Percentiles rank a stretch among this genome's conserved stretches.
phyloP scores from a whole-genome alignment of 305 asterid species.

The Fraxinus angustifolia region DNA sequence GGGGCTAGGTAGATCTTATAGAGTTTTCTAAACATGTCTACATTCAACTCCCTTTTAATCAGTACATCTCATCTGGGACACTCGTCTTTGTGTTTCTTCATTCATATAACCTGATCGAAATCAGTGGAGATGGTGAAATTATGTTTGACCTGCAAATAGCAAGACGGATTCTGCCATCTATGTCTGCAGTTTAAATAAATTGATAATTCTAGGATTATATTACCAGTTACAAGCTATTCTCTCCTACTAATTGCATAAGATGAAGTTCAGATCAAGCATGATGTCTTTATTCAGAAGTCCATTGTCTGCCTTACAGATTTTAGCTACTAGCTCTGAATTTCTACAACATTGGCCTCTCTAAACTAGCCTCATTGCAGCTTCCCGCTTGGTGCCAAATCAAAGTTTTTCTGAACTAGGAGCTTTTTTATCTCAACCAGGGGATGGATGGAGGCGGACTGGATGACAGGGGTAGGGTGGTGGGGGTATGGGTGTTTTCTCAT shows the following conservation, averaged over 20 bases:
- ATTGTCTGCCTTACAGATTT: not conserved
- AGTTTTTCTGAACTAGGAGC: not conserved
- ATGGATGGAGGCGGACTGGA: not conserved
- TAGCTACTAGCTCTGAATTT: not conserved
- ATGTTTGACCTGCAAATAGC: not conserved
- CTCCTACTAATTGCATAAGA: not conserved
- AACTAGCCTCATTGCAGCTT: constrained; percentile 8
- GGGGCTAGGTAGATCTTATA: not conserved
- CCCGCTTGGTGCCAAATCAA: not conserved
- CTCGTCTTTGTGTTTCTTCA: not conserved
- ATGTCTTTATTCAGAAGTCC: not conserved
- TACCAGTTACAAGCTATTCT: not conserved
- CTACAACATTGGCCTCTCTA: not conserved
- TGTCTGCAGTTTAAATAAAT: not conserved
- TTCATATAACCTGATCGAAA: not conserved
- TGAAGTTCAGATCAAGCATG: not conserved
- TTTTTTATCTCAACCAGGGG: not conserved
- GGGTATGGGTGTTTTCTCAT: not conserved
- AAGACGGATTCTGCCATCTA: not conserved
- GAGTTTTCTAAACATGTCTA: not conserved
- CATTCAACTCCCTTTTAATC: not conserved
- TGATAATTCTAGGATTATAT: not conserved
- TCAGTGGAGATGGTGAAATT: not conserved
- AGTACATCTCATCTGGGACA: not conserved
- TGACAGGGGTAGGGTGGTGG: not conserved